These are phyloP conservation scores for Nevesoporus exiguus DNA, from an alignment of 768 basidiomycete genomes.

Conservation along the genomic window DNA sequence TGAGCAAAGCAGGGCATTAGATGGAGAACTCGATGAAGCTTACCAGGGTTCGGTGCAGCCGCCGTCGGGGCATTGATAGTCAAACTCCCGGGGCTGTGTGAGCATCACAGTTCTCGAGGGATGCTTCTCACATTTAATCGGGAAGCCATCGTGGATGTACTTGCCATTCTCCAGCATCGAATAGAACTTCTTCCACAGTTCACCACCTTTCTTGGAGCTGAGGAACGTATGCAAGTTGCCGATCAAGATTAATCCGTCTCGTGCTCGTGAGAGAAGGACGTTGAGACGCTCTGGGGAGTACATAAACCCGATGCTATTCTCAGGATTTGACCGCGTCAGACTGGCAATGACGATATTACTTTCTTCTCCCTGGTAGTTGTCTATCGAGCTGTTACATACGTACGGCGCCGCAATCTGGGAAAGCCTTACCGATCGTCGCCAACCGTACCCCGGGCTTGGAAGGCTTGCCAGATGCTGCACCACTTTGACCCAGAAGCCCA, in stretches of 20 bases:
- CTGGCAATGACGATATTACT: conserved; percentile 63
- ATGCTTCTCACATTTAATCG: conserved; percentile 57
- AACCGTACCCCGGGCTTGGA: conserved; percentile 43
- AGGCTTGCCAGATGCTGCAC: conserved; percentile 40
- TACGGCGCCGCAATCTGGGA: neutral
- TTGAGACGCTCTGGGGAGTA: conserved; percentile 64
- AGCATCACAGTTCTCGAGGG: conserved; percentile 39
- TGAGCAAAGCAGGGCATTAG: neutral
- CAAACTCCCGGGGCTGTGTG: conserved; percentile 45
- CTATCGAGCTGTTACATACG: conserved; percentile 31
- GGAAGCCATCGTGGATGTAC: conserved; percentile 60
- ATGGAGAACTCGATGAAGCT: conserved; percentile 1
- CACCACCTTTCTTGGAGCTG: conserved; percentile 48
- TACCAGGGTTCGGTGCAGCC: conserved; percentile 63
- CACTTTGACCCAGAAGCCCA: conserved; percentile 43
- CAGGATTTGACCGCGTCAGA: conserved; percentile 57
- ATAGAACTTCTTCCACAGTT: conserved; percentile 52
- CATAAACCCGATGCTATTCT: conserved; percentile 69
- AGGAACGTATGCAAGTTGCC: conserved; percentile 64
- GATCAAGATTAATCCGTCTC: conserved; percentile 62
- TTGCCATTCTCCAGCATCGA: conserved; percentile 36
- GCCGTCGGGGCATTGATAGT: conserved; percentile 54
- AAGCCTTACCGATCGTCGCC: conserved; percentile 60
- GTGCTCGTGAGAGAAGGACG: conserved; percentile 68
- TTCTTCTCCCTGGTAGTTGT: conserved; percentile 79